A percentile compares a stretch with the other conserved stretches of the same genome.
phyloP scores from a whole-genome alignment of 2,329 filamentous ascomycete genomes.

The Phyllosticta citribraziliensis region DNA sequence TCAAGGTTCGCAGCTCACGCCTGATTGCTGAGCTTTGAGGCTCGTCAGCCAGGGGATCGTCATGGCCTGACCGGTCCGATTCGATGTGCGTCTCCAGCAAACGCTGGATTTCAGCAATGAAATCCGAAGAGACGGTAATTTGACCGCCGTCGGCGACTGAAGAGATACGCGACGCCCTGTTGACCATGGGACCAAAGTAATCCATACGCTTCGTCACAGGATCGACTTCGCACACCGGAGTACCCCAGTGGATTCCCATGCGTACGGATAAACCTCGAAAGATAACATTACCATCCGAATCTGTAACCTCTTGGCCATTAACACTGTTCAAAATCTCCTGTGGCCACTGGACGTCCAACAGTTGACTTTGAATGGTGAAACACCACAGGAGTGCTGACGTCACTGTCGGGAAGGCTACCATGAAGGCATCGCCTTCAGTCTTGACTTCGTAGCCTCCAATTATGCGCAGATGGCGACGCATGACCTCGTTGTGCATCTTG shows the following conservation, averaged over 20 bases:
- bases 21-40: conserved; percentile 65
- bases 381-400: conserved; percentile 93
- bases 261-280: conserved; percentile 90
- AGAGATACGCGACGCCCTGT: conserved; percentile 88
- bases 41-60: conserved; percentile 69
- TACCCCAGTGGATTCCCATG: conserved; percentile 96
- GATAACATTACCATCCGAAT: conserved; percentile 79
- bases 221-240: conserved; percentile 88
- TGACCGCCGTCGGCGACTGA: conserved; percentile 93
- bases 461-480: conserved; percentile 83
- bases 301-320: conserved; percentile 70
- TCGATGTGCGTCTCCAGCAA: conserved; percentile 86
- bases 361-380: conserved; percentile 81
- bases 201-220: conserved; percentile 98
- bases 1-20: conserved; percentile 77
- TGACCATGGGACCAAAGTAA: conserved; percentile 99
- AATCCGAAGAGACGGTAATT: conserved; percentile 93
- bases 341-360: conserved; percentile 87
- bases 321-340: conserved; percentile 82
- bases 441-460: conserved; percentile 98
- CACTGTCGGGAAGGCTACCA: conserved; percentile 96
- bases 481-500: conserved; percentile 93
- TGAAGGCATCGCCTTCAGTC: conserved; percentile 98
- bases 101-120: conserved; percentile 89
- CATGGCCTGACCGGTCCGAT: conserved; percentile 61